These are phyloP conservation scores for Citrus inodora DNA, from an alignment of 345 rosid genomes.

Conservation along the genomic window DNA sequence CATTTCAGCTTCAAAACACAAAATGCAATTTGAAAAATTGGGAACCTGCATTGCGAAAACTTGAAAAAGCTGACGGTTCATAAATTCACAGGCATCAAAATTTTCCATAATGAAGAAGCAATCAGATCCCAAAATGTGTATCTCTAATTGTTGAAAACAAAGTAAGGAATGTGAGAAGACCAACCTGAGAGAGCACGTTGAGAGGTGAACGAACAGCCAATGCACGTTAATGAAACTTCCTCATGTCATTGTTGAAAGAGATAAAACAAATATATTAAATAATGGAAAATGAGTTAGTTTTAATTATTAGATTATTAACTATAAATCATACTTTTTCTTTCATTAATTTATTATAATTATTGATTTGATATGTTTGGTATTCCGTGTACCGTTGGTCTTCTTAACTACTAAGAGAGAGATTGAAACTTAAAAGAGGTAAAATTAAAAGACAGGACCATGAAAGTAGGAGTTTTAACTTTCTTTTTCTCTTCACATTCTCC, in stretches of 20 bases:
- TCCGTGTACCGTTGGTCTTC: slow-evolving; percentile 25
- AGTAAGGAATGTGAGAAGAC: slow-evolving; percentile 8
- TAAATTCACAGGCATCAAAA: not conserved
- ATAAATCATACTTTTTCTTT: not conserved
- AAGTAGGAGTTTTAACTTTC: slow-evolving; percentile 8
- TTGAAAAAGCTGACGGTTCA: not conserved
- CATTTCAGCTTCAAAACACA: not conserved
- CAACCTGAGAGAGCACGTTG: slow-evolving; percentile 12
- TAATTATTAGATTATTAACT: not conserved
- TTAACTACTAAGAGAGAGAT: not conserved
- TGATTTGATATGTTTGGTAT: slow-evolving; percentile 10
- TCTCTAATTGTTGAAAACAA: not conserved
- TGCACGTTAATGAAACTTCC: slow-evolving; percentile 20
- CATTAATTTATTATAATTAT: not conserved
- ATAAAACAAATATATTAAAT: not conserved
- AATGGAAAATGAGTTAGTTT: not conserved
- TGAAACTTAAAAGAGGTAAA: not conserved
- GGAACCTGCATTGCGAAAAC: not conserved
- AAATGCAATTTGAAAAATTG: not conserved
- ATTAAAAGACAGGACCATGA: slow-evolving; percentile 8
- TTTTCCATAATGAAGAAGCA: not conserved
- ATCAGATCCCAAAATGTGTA: not conserved
- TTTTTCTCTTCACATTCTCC: not conserved
- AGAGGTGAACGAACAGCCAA: not conserved
- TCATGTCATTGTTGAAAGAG: not conserved